These are phyloP conservation scores for Plasmodium coatneyi DNA, from an alignment of 169 alveolate genomes.

Conservation along the genomic window DNA sequence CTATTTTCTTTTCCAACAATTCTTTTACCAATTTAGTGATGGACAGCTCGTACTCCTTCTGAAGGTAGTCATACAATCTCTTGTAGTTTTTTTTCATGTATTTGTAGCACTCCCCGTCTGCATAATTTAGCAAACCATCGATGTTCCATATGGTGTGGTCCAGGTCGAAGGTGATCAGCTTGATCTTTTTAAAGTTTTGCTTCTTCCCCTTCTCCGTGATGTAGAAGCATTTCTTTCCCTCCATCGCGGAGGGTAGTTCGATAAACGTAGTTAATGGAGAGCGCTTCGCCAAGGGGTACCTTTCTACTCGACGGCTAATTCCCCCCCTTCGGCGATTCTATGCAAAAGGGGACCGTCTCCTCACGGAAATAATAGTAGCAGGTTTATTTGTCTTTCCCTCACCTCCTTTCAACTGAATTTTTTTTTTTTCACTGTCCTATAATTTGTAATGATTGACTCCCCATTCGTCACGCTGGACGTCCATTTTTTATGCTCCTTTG, in stretches of 20 bases:
- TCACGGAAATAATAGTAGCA: background rate
- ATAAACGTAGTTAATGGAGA: background rate
- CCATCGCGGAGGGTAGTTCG: background rate
- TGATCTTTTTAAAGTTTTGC: constrained; percentile 39
- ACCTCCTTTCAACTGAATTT: background rate
- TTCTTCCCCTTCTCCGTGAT: constrained; percentile 43
- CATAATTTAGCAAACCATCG: constrained; percentile 46
- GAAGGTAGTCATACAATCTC: constrained; percentile 44
- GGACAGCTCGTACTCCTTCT: constrained; percentile 25
- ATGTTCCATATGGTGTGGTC: constrained; percentile 73
- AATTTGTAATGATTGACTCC: background rate
- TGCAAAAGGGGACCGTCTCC: background rate
- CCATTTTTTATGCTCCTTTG: background rate
- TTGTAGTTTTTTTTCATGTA: constrained; percentile 46
- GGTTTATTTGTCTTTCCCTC: background rate
- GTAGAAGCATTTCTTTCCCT: constrained; percentile 17
- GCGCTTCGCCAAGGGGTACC: background rate
- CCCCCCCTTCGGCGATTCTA: background rate
- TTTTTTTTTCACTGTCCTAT: background rate
- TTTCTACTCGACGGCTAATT: too few species aligned
- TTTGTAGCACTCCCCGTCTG: constrained; percentile 63
- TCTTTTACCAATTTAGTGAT: constrained; percentile 33
- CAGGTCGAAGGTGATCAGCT: constrained; percentile 53
- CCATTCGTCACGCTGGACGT: background rate
- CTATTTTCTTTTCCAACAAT: constrained; percentile 14